Base-by-base conservation (phyloP, 2,329 filamentous ascomycete species). In the Cadophora luteo-olivacea region DNA sequence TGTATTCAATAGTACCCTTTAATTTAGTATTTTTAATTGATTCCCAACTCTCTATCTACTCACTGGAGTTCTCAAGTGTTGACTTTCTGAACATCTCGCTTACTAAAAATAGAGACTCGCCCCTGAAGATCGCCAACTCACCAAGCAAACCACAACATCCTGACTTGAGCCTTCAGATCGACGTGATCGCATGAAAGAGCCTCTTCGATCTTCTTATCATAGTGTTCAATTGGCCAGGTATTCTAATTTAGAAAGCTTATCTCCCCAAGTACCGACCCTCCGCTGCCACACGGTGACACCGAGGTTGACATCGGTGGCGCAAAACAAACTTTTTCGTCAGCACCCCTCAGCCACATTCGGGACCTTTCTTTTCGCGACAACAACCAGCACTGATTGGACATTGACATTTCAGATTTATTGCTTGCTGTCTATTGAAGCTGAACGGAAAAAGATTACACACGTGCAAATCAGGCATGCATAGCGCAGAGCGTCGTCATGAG, bases 401-500 rank as follows among this genome's bases (percentile, higher is more conserved):
- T 25, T 4, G 9, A 3, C 9, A 60, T 25, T 16, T 41, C n/a
- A 38, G 19, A 16, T 22, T 41, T 11, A 19, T 22, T 36, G 19
- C 19, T 58, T 38, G 32, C 6, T 36, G 4, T 38, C 2, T 25
- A 6, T n/a, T 29, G 8, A 8, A 60, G 57, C 57, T 60, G 57
- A 25, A 25, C 12, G 4, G 11, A 19, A 19, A 16, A 29, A 8
- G 8, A 1, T 1, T 19, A 9, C 12, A 4, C 36, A 25, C 36
- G 36, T 19, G 22, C 22, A 36, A 60, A 6, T 45, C 33, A 36
- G 33, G 57, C 16, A 16, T 41, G 19, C 9, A 38, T 4, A 14
- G 57, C 22, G 33, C 55, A 58, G 36, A 41, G 57, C 33, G n/a
- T 60, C 57, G 57, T 60, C 57, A 60, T 60, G 36, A 60, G 55